phyloP scores from a whole-genome alignment of 2,329 filamentous ascomycete genomes.

The Colletotrichum plurivorum region DNA sequence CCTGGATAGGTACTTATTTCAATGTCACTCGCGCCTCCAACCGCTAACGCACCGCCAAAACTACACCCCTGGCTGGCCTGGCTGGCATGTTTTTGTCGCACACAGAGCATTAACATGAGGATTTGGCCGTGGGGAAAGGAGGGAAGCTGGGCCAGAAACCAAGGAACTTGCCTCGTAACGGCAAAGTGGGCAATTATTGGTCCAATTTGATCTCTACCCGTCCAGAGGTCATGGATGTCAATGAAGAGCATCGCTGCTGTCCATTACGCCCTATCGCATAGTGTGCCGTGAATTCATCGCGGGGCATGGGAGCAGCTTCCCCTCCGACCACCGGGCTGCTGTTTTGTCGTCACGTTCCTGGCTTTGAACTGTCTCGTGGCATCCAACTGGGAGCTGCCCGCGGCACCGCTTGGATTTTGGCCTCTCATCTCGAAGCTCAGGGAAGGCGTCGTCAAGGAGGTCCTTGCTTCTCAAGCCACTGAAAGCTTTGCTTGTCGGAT shows the following conservation, averaged over 20 bases:
- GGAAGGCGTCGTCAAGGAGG: slow-evolving; percentile 23
- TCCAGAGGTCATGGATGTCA: slow-evolving; percentile 25
- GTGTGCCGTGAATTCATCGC: slow-evolving; percentile 4
- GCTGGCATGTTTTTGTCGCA: slow-evolving; percentile 18
- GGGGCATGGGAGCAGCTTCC: slow-evolving; percentile 4
- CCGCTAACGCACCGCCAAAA: slow-evolving; percentile 18
- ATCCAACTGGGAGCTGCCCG: slow-evolving; percentile 23
- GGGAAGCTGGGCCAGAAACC: slow-evolving; percentile 26
- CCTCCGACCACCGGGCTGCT: slow-evolving; percentile 29
- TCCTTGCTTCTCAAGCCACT: slow-evolving; percentile 21
- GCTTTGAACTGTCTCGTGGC: slow-evolving; percentile 3
- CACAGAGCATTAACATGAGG: slow-evolving; percentile 30
- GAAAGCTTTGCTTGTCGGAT: slow-evolving; percentile 14
- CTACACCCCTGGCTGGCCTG: slow-evolving; percentile 20
- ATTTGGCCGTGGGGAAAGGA: slow-evolving; percentile 21
- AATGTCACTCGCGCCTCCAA: slow-evolving; percentile 25
- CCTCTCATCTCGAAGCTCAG: slow-evolving; percentile 22
- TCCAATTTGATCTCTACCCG: slow-evolving; percentile 26
- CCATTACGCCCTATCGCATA: slow-evolving; percentile 25
- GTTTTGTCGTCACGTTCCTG: slow-evolving; percentile 30
- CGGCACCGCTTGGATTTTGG: slow-evolving; percentile 21
- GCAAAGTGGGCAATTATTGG: slow-evolving; percentile 35
- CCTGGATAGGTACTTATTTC: slow-evolving; percentile 19
- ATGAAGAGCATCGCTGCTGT: slow-evolving; percentile 20
- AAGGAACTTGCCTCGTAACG: slow-evolving; percentile 28